phyloP scores from a whole-genome alignment of 352 stramenopile genomes.

The Phytophthora rubi region DNA sequence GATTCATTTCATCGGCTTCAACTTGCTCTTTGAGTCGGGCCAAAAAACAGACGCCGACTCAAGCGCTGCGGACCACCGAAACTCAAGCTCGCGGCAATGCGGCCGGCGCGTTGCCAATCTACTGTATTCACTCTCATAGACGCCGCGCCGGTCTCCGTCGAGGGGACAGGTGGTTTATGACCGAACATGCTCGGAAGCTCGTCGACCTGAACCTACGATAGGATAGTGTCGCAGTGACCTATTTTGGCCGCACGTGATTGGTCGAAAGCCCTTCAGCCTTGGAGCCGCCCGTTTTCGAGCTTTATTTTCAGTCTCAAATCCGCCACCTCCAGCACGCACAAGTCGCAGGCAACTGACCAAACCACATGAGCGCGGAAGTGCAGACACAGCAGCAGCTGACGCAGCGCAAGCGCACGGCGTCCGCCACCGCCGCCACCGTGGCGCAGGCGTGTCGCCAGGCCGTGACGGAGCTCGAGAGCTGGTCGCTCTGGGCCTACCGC shows the following conservation, averaged over 20 bases:
- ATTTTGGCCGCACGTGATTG: background rate
- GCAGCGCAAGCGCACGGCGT: slow-evolving; percentile 32
- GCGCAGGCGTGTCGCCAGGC: slow-evolving; percentile 69
- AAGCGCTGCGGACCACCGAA: background rate
- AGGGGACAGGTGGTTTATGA: no score
- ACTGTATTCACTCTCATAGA: slow-evolving; percentile 4
- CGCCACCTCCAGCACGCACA: background rate
- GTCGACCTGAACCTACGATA: background rate
- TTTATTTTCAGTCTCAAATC: slow-evolving; percentile 6
- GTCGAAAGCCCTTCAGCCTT: background rate
- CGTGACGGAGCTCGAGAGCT: slow-evolving; percentile 76
- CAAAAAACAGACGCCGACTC: background rate
- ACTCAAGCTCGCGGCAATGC: background rate
- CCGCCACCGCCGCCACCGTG: slow-evolving; percentile 36
- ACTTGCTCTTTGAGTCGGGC: background rate
- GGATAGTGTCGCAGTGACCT: background rate
- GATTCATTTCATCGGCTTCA: background rate
- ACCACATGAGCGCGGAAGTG: no score
- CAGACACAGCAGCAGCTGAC: slow-evolving; percentile 3
- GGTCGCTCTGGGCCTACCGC: slow-evolving; percentile 81
- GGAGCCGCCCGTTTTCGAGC: background rate
- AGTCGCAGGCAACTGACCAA: background rate
- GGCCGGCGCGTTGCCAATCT: background rate
- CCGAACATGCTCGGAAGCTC: background rate
- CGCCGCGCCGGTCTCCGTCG: background rate